These are phyloP conservation scores for Malassezia dermatis DNA, from an alignment of 1,284 basidiomycete species.

Conservation along the genomic window DNA sequence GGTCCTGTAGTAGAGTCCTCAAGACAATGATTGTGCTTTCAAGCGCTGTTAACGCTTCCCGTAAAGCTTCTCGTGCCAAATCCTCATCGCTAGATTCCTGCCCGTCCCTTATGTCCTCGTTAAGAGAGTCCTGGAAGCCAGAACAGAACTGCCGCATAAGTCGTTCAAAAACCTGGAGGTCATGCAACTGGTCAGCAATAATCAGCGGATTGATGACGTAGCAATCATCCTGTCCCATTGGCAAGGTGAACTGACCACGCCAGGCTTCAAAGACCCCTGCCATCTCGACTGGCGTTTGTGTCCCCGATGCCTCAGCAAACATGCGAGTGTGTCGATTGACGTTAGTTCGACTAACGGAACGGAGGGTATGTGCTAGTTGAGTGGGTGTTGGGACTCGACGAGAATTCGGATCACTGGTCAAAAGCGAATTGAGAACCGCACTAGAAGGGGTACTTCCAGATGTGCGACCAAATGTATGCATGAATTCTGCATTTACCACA, in stretches of 20 bases:
- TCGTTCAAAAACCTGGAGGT: conserved; percentile 40
- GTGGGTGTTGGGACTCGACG: conserved; percentile 15
- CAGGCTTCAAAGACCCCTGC: conserved; percentile 1
- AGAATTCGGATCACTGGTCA: conserved; percentile 1
- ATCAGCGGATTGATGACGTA: conserved; percentile 27
- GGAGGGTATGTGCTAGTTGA: conserved; percentile 12
- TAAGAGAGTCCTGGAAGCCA: conserved; percentile 15
- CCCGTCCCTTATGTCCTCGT: conserved; percentile 14
- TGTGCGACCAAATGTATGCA: conserved; percentile 9
- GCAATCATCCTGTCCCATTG: background rate
- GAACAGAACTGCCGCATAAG: conserved; percentile 37
- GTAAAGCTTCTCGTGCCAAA: conserved; percentile 38
- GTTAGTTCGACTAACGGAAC: conserved; percentile 1
- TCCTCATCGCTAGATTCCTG: conserved; percentile 39
- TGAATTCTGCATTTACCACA: conserved; percentile 11
- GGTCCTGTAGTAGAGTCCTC: conserved; percentile 31
- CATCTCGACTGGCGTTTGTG: background rate
- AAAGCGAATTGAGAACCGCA: conserved; percentile 7
- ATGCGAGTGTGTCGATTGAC: background rate
- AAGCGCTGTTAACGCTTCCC: conserved; percentile 41
- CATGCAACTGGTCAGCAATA: conserved; percentile 31
- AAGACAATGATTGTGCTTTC: conserved; percentile 34
- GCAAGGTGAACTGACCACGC: conserved; percentile 6
- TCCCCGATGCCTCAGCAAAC: conserved; percentile 1
- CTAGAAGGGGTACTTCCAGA: conserved; percentile 4